Conservation (phyloP, 1,284 basidiomycete genomes). For the Meira miltonrushii region DNA sequence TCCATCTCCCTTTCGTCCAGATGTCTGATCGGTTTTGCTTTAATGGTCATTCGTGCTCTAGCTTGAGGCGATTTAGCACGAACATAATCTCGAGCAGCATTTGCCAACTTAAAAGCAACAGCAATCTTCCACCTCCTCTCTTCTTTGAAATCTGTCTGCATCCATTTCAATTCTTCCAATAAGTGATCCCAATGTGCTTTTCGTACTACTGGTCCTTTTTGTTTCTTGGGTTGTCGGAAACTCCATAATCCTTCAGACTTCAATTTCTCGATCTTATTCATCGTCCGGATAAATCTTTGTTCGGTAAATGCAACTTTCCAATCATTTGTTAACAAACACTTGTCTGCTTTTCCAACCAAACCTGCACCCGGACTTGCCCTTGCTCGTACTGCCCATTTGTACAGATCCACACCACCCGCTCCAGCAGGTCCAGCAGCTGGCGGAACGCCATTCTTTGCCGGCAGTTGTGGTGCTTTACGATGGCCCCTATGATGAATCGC, state of each 20-base stretch:
- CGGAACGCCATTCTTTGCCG: not conserved
- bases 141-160: slow-evolving; percentile 89
- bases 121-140: slow-evolving; percentile 89
- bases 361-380: slow-evolving; percentile 43
- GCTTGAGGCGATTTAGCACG: slow-evolving; percentile 64
- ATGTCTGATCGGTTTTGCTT: slow-evolving; percentile 2
- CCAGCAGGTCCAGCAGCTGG: slow-evolving; percentile 35
- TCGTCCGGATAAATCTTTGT: slow-evolving; percentile 60
- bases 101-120: slow-evolving; percentile 76
- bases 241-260: slow-evolving; percentile 82
- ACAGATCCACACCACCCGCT: slow-evolving; percentile 37
- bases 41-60: slow-evolving; percentile 62
- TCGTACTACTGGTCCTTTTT: slow-evolving; percentile 69
- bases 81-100: slow-evolving; percentile 82
- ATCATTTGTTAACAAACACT: slow-evolving; percentile 47
- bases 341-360: slow-evolving; percentile 51
- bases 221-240: slow-evolving; percentile 91
- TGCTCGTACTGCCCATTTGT: slow-evolving; percentile 45
- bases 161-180: slow-evolving; percentile 98
- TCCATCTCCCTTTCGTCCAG: slow-evolving; percentile 3
- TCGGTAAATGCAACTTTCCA: slow-evolving; percentile 51
- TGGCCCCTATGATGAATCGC: slow-evolving; percentile 42
- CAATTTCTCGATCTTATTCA: slow-evolving; percentile 78
- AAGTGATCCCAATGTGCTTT: slow-evolving; percentile 96
- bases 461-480: slow-evolving; percentile 19